Evolutionary conservation across 441 rosid genomes (phyloP).

Genomic region (Hura crepitans): DNA sequence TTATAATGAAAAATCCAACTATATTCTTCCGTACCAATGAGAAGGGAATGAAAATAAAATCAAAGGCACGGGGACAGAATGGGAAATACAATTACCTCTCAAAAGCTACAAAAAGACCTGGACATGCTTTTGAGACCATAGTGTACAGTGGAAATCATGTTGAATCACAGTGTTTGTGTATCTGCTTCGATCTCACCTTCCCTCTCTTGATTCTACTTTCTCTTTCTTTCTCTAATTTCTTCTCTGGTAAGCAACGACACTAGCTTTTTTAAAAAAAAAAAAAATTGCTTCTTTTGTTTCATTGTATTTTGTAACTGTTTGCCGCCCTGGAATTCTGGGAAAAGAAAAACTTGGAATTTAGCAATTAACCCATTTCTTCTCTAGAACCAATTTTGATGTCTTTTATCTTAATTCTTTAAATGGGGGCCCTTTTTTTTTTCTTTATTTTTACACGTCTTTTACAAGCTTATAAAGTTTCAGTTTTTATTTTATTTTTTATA

Average conservation of each 20-base stretch:
- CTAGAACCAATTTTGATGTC: background rate
- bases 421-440: slow-evolving; percentile 14
- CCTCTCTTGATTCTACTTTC: background rate
- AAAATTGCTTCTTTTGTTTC: background rate
- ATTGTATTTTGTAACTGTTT: slow-evolving; percentile 1
- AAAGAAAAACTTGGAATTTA: slow-evolving; percentile 18
- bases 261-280: background rate
- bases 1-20: too few species aligned
- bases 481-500: background rate
- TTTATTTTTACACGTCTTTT: background rate
- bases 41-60: background rate
- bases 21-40: too few species aligned
- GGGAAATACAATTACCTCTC: slow-evolving; percentile 20
- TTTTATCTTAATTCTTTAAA: slow-evolving; percentile 13
- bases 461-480: background rate
- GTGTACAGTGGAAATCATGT: slow-evolving; percentile 44
- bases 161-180: slow-evolving; percentile 36
- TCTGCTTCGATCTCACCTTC: slow-evolving; percentile 27
- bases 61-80: slow-evolving; percentile 22
- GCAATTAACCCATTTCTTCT: slow-evolving; percentile 12
- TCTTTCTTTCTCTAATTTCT: slow-evolving; percentile 13
- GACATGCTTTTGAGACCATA: slow-evolving; percentile 35
- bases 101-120: slow-evolving; percentile 31
- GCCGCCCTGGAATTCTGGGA: slow-evolving; percentile 21
- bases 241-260: slow-evolving; percentile 30